Evolutionary conservation across 2,329 filamentous ascomycete species (phyloP), one percentile per base, ranked within the genome.

Genomic region (Fusarium oligoseptatum): DNA sequence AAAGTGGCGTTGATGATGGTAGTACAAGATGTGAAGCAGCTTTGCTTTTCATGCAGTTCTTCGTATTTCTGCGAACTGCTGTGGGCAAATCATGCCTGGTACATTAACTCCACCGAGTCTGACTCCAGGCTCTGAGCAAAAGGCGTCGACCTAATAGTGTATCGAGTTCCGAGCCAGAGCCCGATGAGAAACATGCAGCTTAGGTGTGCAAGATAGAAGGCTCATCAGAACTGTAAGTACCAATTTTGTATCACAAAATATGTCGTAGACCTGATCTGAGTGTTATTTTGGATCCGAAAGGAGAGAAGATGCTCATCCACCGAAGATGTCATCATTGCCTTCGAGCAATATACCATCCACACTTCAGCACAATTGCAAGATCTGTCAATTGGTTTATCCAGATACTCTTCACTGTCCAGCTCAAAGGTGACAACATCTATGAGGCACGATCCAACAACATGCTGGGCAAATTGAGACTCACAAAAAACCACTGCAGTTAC

Each of bases 291-390:
- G 7, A 29, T 9, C 27, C 27, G 27, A 29, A 29, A 9, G 90
- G 92, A 75, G 90, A 92, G 80, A 86, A 84, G 77, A 85, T 80
- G 56, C 79, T 92, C 2, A 84, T 91, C 11, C 81, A 86, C 55
- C 90, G 87, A 81, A 87, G 89, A 77, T 37, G 45, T 11, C 4
- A 1, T 22, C 27, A 29, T 15, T 22, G 20, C 9, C 9, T 3
- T 0, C 7, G 7, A 29, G 27, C 2, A 29, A 29, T 8, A 29
- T 29, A 29, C 27, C 27, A 29, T 29, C 27, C 27, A 29, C 27
- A 29, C 27, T 29, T 29, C 27, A 29, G 27, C 9, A 29, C 9
- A 9, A 29, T 9, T 9, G 9, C 27, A 29, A 29, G 27, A 29
- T 29, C 27, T 29, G 27, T 29, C 27, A 3, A 29, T 29, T 29